Evolutionary conservation across 495 filamentous ascomycete genomes (phyloP).

Genomic region (Lasiosphaeria ovina): DNA sequence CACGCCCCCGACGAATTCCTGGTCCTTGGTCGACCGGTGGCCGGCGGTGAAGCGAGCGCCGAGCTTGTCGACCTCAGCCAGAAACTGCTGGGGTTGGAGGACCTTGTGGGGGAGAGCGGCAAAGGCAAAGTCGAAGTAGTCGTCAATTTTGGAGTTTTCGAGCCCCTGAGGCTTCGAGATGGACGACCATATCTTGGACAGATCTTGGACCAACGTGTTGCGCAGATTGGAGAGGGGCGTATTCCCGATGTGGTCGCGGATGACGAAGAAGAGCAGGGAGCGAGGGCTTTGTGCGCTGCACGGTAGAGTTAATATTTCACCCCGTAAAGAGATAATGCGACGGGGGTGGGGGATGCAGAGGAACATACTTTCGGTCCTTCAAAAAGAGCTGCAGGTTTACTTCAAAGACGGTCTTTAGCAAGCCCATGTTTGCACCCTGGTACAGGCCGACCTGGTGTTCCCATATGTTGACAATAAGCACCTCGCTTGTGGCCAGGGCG

Average conservation of each 20-base stretch:
- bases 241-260: slow-evolving; percentile 89
- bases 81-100: slow-evolving; percentile 90
- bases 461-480: slow-evolving; percentile 98
- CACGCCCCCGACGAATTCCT: slow-evolving; percentile 70
- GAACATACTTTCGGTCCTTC: slow-evolving; percentile 81
- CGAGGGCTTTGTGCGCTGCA: slow-evolving; percentile 44
- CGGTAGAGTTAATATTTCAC: too few species aligned
- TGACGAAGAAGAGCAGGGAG: slow-evolving; percentile 96
- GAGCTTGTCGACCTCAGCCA: slow-evolving; percentile 73
- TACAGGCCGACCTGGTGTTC: slow-evolving; percentile 98
- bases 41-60: slow-evolving; percentile 79
- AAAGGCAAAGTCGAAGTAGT: slow-evolving; percentile 99
- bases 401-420: slow-evolving; percentile 97
- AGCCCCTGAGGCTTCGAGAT: slow-evolving; percentile 87
- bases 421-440: slow-evolving; percentile 97
- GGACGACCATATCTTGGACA: slow-evolving; percentile 85
- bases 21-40: slow-evolving; percentile 66
- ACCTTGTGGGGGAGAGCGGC: slow-evolving; percentile 95
- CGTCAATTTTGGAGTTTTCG: slow-evolving; percentile 84
- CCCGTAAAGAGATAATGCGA: not conserved
- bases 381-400: slow-evolving; percentile 95
- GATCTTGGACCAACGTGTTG: slow-evolving; percentile 84
- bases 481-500: slow-evolving; percentile 94
- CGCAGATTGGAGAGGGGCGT: slow-evolving; percentile 87
- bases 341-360: not conserved